Evolutionary conservation across 768 basidiomycete species (phyloP).

Genomic region (Lactifluus volemus): DNA sequence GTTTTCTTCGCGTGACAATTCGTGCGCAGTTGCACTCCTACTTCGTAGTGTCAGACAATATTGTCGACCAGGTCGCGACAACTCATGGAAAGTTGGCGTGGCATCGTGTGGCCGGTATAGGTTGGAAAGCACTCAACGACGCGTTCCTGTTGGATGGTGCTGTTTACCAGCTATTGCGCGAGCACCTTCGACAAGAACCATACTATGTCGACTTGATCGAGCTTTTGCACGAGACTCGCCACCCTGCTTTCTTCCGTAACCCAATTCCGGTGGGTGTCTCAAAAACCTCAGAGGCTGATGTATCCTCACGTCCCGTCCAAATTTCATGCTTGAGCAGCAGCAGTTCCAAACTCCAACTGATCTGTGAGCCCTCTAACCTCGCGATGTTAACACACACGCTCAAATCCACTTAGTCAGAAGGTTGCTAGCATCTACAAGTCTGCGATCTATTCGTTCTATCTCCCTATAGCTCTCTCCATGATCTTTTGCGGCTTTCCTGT

Average conservation of each 20-base stretch:
- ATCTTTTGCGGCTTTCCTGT: constrained; percentile 56
- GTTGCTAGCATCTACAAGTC: constrained; percentile 97
- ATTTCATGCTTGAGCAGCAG: neutral
- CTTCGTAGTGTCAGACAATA: constrained; percentile 93
- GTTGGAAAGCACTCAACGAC: constrained; percentile 90
- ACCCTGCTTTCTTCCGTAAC: constrained; percentile 10
- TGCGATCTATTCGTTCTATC: constrained; percentile 96
- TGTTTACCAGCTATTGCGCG: constrained; percentile 84
- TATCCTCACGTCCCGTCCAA: neutral
- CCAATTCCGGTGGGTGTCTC: neutral
- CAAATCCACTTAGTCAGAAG: constrained; percentile 49
- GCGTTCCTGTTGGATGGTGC: constrained; percentile 91
- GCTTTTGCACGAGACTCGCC: constrained; percentile 73
- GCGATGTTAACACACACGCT: neutral
- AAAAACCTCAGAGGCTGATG: neutral
- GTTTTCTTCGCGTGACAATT: neutral
- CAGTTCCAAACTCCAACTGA: constrained; percentile 75
- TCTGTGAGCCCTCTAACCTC: constrained; percentile 39
- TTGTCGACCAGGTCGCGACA: constrained; percentile 92
- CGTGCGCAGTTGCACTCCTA: constrained; percentile 78
- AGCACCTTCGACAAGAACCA: constrained; percentile 66
- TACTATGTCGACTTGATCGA: constrained; percentile 90
- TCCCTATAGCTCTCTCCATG: constrained; percentile 93
- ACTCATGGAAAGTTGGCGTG: constrained; percentile 92
- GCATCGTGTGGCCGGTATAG: constrained; percentile 65